Evolutionary conservation across 1,139 yeast genomes (phyloP).

Genomic region (Sugiyamaella pinicola): DNA sequence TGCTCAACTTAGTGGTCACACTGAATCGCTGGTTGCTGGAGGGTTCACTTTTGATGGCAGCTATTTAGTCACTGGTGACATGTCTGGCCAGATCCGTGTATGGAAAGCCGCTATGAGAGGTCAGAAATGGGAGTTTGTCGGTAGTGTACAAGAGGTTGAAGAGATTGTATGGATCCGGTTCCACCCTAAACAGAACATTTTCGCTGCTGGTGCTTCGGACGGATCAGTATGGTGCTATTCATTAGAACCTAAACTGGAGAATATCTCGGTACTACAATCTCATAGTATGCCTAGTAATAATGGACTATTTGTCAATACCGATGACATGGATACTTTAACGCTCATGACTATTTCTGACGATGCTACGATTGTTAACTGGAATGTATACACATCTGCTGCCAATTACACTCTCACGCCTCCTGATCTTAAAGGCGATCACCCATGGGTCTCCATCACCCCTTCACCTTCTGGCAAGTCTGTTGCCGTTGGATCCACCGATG

Average conservation of each 20-base stretch:
- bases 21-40: conserved; percentile 84
- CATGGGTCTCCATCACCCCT: conserved; percentile 78
- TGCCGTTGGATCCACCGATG: conserved; percentile 85
- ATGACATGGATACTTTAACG: conserved; percentile 60
- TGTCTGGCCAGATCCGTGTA: conserved; percentile 84
- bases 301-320: conserved; percentile 70
- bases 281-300: conserved; percentile 76
- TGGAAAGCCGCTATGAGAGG: conserved; percentile 74
- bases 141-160: conserved; percentile 81
- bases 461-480: conserved; percentile 50
- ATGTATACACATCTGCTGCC: conserved; percentile 74
- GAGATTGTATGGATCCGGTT: conserved; percentile 76
- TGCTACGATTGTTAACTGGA: conserved; percentile 86
- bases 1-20: conserved; percentile 73
- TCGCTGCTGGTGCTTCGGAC: conserved; percentile 93
- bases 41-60: conserved; percentile 83
- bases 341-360: conserved; percentile 86
- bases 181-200: conserved; percentile 68
- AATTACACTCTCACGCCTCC: conserved; percentile 60
- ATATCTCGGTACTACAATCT: conserved; percentile 76
- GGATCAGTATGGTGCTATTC: conserved; percentile 96
- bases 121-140: conserved; percentile 74
- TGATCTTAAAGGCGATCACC: conserved; percentile 68
- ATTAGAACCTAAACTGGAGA: conserved; percentile 59
- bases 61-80: conserved; percentile 84